Base-by-base conservation (phyloP, 192 early-diverging fungal species). In the Spizellomyces punctatus region DNA sequence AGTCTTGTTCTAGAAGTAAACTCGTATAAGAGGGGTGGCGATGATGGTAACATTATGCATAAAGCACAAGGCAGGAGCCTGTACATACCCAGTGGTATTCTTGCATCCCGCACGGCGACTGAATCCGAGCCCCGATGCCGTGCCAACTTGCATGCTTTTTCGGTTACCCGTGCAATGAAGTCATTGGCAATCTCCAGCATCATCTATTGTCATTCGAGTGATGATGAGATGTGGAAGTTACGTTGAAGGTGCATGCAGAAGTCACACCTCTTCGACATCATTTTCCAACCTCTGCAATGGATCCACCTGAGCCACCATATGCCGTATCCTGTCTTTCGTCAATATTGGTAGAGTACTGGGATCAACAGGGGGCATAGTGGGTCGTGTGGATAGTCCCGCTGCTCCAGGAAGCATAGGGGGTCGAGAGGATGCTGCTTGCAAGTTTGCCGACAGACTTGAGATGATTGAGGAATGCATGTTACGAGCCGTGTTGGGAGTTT, bases 61-160 rank as follows among this genome's bases (percentile, higher is more conserved):
- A 36, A 36, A 36, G 27, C 27, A 36, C 27, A 36, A 36, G 27
- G 49, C 27, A 14, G 17, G 42, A 14, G 42, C 16, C 64, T 44
- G 42, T 44, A 64, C 72, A n/a, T 41, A 79, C 78, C 78, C 17
- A 79, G 17, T 14, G 78, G 71, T 46, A 79, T 46, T 44, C 74
- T 49, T 8, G 71, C 78, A 49, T 79, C 78, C 16, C 68, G 56
- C 46, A 76, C 66, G 42, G 46, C 48, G 10, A 79, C 64, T 5
- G 59, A 46, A 7, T 73, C 64, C 10, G 69, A 67, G 5, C 66
- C 74, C 36, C 78, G 73, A 49, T 79, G 78, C 41, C 46, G 9
- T 14, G 78, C 73, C 14, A 75, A 63, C 22, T 48, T 10, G 17
- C 56, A 61, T 7, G 78, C 68, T 41, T 76, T 64, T 63, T 62